Base-by-base conservation (phyloP, 805 yeast species). In the Ogataea salicorniae region DNA sequence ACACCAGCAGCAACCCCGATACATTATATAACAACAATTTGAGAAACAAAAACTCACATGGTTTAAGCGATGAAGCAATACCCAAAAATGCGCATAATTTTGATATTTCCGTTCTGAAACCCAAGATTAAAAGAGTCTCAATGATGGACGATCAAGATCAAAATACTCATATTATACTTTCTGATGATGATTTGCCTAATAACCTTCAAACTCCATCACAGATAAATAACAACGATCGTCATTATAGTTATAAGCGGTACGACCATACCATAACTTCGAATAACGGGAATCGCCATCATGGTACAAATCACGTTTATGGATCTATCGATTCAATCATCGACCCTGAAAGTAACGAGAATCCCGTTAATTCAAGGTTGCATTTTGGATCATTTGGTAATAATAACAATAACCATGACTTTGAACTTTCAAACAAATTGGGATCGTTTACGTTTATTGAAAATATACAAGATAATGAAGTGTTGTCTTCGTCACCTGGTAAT, bases 361-460 rank as follows among this genome's bases (percentile, higher is more conserved):
- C 31, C 11, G 31, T 26, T 26, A 26, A 26, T 26, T 26, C 31
- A 9, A 26, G 13, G 11, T 26, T 26, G 9, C 31, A 37, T 22
- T 18, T 11, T 5, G 14, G 15, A 4, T n/a, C 41, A 37, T 22
- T 2, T 16, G 40, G 22, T 11, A 17, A 15, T 16, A 3, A 14
- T 20, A 29, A 14, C 8, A 37, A 23, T 34, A 16, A 9, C 23
- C 6, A 8, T n/a, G 31, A 18, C 14, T 4, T 13, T 13, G 36
- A 18, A 5, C 15, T 29, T 20, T 16, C 16, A 5, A 40, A 40
- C 5, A 48, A 49, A 37, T 34, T 48, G 13, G 45, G 46, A 15
- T 49, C 58, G 17, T 52, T 39, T 29, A 47, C 58, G 14, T 51
- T 45, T 34, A 51, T 54, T n/a, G 57, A 54, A 46, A 49, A 47